Base-by-base conservation (phyloP, 2,329 filamentous ascomycete genomes). In the Trichoderma gracile region DNA sequence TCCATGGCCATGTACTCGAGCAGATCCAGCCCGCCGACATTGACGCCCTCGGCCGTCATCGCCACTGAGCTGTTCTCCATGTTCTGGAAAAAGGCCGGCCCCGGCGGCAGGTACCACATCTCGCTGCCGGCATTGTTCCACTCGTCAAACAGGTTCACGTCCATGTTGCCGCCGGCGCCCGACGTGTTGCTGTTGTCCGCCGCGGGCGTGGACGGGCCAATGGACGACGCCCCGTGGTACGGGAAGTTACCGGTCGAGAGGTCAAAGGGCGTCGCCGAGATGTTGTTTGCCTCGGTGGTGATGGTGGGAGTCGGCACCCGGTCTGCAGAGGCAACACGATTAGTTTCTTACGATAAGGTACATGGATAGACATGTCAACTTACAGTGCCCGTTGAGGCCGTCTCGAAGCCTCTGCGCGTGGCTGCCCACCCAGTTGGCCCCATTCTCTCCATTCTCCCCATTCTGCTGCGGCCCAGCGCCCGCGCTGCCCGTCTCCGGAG, bases 1-100 rank as follows among this genome's bases (percentile, higher is more conserved):
- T 85, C 86, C 82, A 88, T 85, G 8, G 85, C 83, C 86, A 89
- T 88, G 68, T 86, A 89, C 71, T 90, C 87, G 15, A 90, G 80
- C 69, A 90, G 72, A 71, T 90, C 87, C 38, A 89, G 78, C 0
- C 87, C 87, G 10, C 86, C 86, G 2, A 89, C 84, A 69, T 88
- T 88, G 56, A 89, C 84, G 30, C 86, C 86, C 68, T 89, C 86
- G 9, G 86, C 84, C 3, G 86, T 89, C 84, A 89, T 88, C 49
- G 85, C 85, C 10, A 89, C 85, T 7, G 81, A 81, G 40, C 81
- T 81, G 67, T 86, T 85, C 66, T 84, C 84, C 70, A 88, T 81
- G 71, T 87, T 88, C 70, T 88, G 85, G 74, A 87, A 89, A 65
- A 89, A 86, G 5, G 85, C 86, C 2, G 86, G 80, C 0, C 86